phyloP scores from a whole-genome alignment of 192 early-diverging fungal genomes.

The Backusella psychrophila region DNA sequence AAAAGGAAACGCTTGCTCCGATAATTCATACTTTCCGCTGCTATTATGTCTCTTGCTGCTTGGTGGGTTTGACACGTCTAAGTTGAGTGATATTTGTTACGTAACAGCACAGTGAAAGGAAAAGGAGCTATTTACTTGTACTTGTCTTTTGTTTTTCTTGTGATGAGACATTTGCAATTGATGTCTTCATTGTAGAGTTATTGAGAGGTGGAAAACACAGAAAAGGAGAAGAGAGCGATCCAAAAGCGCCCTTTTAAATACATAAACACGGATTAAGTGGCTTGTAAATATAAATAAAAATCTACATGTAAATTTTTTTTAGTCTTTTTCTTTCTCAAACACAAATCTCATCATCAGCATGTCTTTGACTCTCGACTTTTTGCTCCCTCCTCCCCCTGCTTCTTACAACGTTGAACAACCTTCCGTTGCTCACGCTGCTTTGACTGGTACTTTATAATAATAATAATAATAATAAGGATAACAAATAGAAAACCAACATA shows the following conservation, averaged over 20 bases:
- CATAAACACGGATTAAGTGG: background rate
- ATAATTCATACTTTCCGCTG: background rate
- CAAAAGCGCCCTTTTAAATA: no score
- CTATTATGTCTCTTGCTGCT: background rate
- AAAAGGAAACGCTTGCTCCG: background rate
- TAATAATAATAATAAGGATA: background rate
- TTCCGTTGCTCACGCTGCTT: constrained; percentile 38
- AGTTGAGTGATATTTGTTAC: background rate
- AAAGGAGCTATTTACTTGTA: background rate
- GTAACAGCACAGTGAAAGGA: background rate
- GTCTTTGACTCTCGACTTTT: constrained; percentile 53
- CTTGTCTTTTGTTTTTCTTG: background rate
- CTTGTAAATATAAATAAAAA: background rate
- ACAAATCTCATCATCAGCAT: constrained; percentile 22
- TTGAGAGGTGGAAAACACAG: background rate
- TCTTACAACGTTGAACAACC: constrained; percentile 54
- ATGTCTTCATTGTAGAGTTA: background rate
- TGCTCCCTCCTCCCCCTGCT: constrained; percentile 72
- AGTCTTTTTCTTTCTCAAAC: background rate
- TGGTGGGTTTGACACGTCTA: background rate
- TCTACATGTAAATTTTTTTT: background rate
- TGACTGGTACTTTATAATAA: constrained; percentile 30
- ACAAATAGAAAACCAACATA: background rate
- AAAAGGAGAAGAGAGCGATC: background rate
- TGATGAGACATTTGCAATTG: background rate